Conservation (phyloP, 805 yeast genomes). For the Cyberlindnera saturnus region DNA sequence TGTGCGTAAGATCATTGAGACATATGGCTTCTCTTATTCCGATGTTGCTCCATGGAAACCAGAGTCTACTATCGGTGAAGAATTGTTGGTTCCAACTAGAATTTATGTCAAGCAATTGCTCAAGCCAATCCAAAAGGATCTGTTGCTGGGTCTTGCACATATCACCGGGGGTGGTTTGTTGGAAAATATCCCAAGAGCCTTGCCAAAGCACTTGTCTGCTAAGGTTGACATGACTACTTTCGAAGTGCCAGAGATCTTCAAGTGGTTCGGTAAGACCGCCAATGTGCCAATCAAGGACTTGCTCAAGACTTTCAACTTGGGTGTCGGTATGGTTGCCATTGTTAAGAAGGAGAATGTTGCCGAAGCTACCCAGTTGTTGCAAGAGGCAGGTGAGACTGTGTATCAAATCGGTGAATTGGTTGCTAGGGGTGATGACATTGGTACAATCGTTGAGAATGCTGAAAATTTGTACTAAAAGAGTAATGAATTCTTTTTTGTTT, state of each 20-base stretch:
- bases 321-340: conserved; percentile 93
- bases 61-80: conserved; percentile 72
- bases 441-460: conserved; percentile 45
- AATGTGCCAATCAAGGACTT: conserved; percentile 82
- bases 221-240: conserved; percentile 71
- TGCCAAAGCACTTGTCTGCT: conserved; percentile 78
- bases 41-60: conserved; percentile 83
- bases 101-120: conserved; percentile 90
- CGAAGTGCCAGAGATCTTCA: conserved; percentile 85
- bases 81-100: conserved; percentile 81
- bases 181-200: conserved; percentile 92
- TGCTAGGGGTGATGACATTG: conserved; percentile 38
- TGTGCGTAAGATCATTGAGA: conserved; percentile 86
- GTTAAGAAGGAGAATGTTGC: conserved; percentile 66
- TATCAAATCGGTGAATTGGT: conserved; percentile 60
- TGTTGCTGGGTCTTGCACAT: conserved; percentile 86
- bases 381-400: conserved; percentile 68
- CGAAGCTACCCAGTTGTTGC: conserved; percentile 45
- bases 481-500: neutral
- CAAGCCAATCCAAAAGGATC: conserved; percentile 59
- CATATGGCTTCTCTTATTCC: conserved; percentile 61
- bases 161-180: conserved; percentile 98
- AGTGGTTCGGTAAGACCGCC: conserved; percentile 91
- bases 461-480: conserved; percentile 9
- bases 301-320: conserved; percentile 88